phyloP scores from a whole-genome alignment of 1,139 yeast species.

The Yarrowia galli region DNA sequence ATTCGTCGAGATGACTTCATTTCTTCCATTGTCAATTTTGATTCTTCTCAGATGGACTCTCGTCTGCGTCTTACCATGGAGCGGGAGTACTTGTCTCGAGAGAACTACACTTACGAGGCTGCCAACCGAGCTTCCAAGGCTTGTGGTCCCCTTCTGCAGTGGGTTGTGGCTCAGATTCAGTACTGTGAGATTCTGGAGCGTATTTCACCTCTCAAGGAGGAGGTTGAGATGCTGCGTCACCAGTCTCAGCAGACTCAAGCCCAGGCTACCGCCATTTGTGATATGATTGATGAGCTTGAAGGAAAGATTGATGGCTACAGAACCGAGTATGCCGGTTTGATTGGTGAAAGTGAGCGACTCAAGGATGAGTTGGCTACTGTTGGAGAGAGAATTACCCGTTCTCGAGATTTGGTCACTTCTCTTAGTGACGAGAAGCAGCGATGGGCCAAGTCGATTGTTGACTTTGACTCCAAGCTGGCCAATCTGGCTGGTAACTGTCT shows the following conservation, averaged over 20 bases:
- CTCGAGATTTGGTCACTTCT: slow-evolving; percentile 67
- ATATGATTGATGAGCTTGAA: slow-evolving; percentile 81
- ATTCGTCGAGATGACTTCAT: slow-evolving; percentile 89
- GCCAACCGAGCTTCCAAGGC: slow-evolving; percentile 94
- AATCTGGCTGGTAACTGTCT: slow-evolving; percentile 70
- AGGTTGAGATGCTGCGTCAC: slow-evolving; percentile 65
- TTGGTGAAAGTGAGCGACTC: slow-evolving; percentile 78
- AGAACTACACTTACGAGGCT: slow-evolving; percentile 72
- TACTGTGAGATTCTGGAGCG: slow-evolving; percentile 73
- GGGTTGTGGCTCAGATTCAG: slow-evolving; percentile 87
- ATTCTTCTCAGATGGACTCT: slow-evolving; percentile 63
- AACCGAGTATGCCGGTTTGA: slow-evolving; percentile 69
- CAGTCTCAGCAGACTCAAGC: slow-evolving; percentile 71
- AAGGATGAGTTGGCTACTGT: slow-evolving; percentile 74
- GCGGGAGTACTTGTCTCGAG: slow-evolving; percentile 63
- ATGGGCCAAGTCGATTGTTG: slow-evolving; percentile 68
- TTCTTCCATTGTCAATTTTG: slow-evolving; percentile 77
- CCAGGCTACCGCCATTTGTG: slow-evolving; percentile 68
- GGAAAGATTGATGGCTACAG: slow-evolving; percentile 72
- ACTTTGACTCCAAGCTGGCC: slow-evolving; percentile 59
- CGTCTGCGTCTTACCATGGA: slow-evolving; percentile 66
- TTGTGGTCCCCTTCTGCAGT: slow-evolving; percentile 87
- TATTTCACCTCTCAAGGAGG: slow-evolving; percentile 77
- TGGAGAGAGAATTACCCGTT: slow-evolving; percentile 66
- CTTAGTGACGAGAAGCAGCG: slow-evolving; percentile 74